A percentile compares a stretch with the other conserved stretches of the same genome.
Conservation (phyloP, 2,329 filamentous ascomycete species). For the Ophiocordyceps australis region DNA sequence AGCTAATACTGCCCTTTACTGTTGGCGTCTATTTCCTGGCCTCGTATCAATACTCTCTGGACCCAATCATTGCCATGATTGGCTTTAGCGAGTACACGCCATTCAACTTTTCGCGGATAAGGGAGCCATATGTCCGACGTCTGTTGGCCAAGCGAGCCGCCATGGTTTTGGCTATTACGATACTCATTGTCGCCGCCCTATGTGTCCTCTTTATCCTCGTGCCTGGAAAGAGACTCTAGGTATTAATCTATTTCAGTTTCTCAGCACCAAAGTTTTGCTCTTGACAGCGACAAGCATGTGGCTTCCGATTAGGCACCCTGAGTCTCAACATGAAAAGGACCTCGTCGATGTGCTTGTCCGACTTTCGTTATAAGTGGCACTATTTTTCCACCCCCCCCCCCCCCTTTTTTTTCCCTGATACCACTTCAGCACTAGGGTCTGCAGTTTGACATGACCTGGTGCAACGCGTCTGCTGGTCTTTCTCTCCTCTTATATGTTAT, state of each 20-base stretch:
- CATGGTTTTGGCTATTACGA: slow-evolving; percentile 61
- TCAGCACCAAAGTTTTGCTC: background rate
- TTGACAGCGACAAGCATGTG: too few species aligned
- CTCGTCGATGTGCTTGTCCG: too few species aligned
- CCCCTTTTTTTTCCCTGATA: too few species aligned
- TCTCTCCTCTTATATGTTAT: too few species aligned
- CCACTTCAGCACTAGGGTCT: too few species aligned
- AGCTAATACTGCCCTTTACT: slow-evolving; percentile 73
- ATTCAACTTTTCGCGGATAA: slow-evolving; percentile 74
- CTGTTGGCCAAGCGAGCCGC: slow-evolving; percentile 69
- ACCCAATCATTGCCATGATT: slow-evolving; percentile 75
- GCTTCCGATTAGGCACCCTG: too few species aligned
- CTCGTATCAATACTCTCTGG: slow-evolving; percentile 90
- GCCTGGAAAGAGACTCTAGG: slow-evolving; percentile 63
- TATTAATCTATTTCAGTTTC: background rate
- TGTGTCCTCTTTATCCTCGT: slow-evolving; percentile 89
- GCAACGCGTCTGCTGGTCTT: too few species aligned
- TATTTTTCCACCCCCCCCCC: too few species aligned
- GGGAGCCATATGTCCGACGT: slow-evolving; percentile 79
- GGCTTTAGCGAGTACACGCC: slow-evolving; percentile 94
- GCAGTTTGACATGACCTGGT: too few species aligned
- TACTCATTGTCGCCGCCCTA: slow-evolving; percentile 62
- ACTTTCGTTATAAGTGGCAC: too few species aligned
- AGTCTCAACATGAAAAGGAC: too few species aligned
- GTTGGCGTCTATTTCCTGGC: slow-evolving; percentile 76